A percentile compares a stretch with the other conserved stretches of the same genome.
Conservation (phyloP, 441 rosid species). For the Rhodomyrtus psidioides region DNA sequence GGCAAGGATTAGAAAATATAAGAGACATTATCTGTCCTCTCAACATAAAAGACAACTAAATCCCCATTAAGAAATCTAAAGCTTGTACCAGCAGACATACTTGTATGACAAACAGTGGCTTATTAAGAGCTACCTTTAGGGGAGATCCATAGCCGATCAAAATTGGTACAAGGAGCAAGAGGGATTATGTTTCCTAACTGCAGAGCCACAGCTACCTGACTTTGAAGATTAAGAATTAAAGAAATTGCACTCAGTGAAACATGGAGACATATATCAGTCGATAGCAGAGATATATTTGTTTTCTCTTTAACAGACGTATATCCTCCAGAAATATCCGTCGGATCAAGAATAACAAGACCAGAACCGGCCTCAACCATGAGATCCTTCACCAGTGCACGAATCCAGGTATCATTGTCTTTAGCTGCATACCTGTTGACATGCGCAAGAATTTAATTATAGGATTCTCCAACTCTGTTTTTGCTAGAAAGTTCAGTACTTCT, state of each 20-base stretch:
- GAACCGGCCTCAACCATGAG: slow-evolving; percentile 94
- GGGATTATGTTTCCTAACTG: slow-evolving; percentile 91
- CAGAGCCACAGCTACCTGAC: slow-evolving; percentile 72
- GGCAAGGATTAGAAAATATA: neutral
- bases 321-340: slow-evolving; percentile 88
- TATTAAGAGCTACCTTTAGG: slow-evolving; percentile 54
- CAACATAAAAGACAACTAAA: neutral
- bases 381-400: slow-evolving; percentile 81
- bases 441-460: neutral
- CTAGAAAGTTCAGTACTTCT: neutral
- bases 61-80: neutral
- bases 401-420: slow-evolving; percentile 95
- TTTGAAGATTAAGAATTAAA: slow-evolving; percentile 82
- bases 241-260: slow-evolving; percentile 90
- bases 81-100: neutral
- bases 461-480: neutral
- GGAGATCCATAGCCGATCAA: slow-evolving; percentile 81
- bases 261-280: slow-evolving; percentile 83
- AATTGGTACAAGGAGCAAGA: slow-evolving; percentile 84
- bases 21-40: neutral
- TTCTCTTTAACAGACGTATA: slow-evolving; percentile 90
- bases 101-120: neutral
- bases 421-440: slow-evolving; percentile 72
- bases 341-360: slow-evolving; percentile 91
- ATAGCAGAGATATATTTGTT: slow-evolving; percentile 78